Base-by-base conservation (phyloP, 768 basidiomycete genomes). In the Rhizopogon roseolus region DNA sequence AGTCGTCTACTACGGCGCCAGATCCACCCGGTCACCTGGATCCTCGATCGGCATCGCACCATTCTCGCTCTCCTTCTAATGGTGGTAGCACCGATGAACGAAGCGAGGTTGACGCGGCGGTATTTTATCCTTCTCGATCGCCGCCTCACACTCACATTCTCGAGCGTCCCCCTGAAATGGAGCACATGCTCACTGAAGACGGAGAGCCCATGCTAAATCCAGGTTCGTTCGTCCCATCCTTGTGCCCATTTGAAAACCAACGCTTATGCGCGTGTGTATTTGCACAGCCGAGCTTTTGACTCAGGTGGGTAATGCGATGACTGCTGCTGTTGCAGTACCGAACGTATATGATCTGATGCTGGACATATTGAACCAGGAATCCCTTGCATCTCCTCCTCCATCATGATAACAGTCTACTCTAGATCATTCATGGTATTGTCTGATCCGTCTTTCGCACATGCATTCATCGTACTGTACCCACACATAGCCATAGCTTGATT, bases 301-400 rank as follows among this genome's bases (percentile, higher is more conserved):
- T 27, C 83, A 85, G 79, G 82, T 80, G 53, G 63, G 66, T 69
- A 40, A 39, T 43, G 43, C 51, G 50, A 44, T 50, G 54, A 50
- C 40, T 56, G 57, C 41, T 29, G 51, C 40, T 56, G 57, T 41
- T 29, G 51, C 44, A 34, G 36, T 36, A 48, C 34, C 46, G 36
- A 52, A 49, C 27, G n/a, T 49, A 43, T 52, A 54, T 51, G 65
- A 66, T 64, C 69, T 71, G 58, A 69, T 67, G 63, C 45, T 60
- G 49, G 62, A 54, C 25, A 50, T 53, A 57, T 50, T 61, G 54
- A 52, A 49, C 45, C 64, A 84, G 81, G 82, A 84, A 68, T 83
- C 82, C n/a, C 72, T 84, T 36, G 82, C 82, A 51, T 83, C 82
- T n/a, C 81, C 83, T n/a, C 80, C 82, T n/a, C 79, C 81, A 27